phyloP scores from a whole-genome alignment of 345 rosid species.

The Salix brachista region DNA sequence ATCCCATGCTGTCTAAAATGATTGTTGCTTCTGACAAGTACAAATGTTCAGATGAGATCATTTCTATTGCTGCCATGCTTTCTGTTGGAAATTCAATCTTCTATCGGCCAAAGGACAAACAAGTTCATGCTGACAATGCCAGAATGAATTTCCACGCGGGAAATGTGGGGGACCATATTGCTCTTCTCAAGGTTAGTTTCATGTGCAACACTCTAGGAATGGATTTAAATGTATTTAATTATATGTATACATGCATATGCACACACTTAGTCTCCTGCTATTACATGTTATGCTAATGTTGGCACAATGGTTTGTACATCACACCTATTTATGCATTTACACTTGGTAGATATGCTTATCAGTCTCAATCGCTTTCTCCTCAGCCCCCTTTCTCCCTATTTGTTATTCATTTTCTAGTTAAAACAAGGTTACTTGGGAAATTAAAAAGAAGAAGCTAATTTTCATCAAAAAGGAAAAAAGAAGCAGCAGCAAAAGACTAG shows the following conservation, averaged over 20 bases:
- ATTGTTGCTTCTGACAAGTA: constrained; percentile 86
- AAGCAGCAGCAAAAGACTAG: too few species aligned
- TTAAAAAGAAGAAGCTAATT: too few species aligned
- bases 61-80: constrained; percentile 87
- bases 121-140: constrained; percentile 96
- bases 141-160: constrained; percentile 89
- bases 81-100: constrained; percentile 32
- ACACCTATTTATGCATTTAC: not conserved
- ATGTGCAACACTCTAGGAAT: not conserved
- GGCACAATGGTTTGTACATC: not conserved
- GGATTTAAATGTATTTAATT: not conserved
- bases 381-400: too few species aligned
- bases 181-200: constrained; percentile 72
- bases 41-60: constrained; percentile 87
- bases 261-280: too few species aligned
- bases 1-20: constrained; percentile 90
- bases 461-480: too few species aligned
- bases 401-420: too few species aligned
- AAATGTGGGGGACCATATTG: constrained; percentile 90
- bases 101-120: constrained; percentile 96
- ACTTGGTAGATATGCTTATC: constrained; percentile 8
- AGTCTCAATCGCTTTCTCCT: not conserved
- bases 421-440: too few species aligned
- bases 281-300: too few species aligned
- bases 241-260: not conserved